Evolutionary conservation across 345 rosid genomes (phyloP), one percentile per base, ranked within the genome.

Genomic region (Rhizophora mangle): DNA sequence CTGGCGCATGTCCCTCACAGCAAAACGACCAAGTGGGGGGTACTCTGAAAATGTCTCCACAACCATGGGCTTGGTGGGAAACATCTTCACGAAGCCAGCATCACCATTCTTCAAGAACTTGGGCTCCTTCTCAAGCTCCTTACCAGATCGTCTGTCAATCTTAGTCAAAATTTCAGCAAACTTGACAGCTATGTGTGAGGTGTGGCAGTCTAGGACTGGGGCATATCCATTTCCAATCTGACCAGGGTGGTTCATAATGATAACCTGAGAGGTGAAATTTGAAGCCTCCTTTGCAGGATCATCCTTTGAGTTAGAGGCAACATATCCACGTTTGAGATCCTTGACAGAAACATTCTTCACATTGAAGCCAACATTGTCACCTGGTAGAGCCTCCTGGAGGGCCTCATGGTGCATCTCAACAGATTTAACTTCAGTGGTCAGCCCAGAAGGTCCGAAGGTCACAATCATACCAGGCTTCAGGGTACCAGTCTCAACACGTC

Each of bases 241-340:
- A 0, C 84, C 84, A 34, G 81, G 81, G 71, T 81, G 84, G 74
- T 81, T 81, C 84, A 80, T 81, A 47, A 81, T 81, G 60, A 81
- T 81, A 30, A 81, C 77, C 67, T 81, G 81, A 32, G 81, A 70
- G 1, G 79, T 81, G 69, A 81, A 81, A 62, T 7, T 77, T 39
- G 81, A 76, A 39, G 84, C 81, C n/a, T 68, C 81, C 81, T 67
- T 71, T 52, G 81, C 81, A 1, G 84, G 81, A 61, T 80, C 84
- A 67, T 80, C 84, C 72, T 80, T 80, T 0, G 81, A 80, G 74
- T 77, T 77, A 29, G 84, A 81, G 1, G 81, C 84, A 51, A 77
- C 84, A 43, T 0, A 81, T 0, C 81, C 84, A 67, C 84, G 84
- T 71, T 81, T 77, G 46, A 77, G 76, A 81, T 81, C 84, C 84